phyloP scores from a whole-genome alignment of 2,329 filamentous ascomycete genomes.

The Myriangium duriaei region DNA sequence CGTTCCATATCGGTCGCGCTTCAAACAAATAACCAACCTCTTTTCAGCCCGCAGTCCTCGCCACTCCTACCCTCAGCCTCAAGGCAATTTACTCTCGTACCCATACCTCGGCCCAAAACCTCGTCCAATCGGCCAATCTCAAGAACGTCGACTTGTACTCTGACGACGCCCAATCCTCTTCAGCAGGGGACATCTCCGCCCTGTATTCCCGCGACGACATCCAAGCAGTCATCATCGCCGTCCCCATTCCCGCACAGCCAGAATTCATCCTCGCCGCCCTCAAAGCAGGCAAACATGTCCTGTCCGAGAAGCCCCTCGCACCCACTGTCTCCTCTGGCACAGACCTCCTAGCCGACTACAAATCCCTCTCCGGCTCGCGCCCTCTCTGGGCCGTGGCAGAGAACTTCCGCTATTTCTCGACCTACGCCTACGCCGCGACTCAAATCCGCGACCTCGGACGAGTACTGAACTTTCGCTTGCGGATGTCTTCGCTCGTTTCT shows the following conservation, averaged over 20 bases:
- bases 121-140: constrained; percentile 26
- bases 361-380: neutral
- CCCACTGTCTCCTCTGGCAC: constrained; percentile 42
- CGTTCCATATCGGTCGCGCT: constrained; percentile 17
- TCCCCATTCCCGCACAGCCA: constrained; percentile 29
- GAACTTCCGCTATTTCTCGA: constrained; percentile 55
- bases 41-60: constrained; percentile 45
- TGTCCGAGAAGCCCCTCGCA: constrained; percentile 42
- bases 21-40: constrained; percentile 3
- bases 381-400: constrained; percentile 52
- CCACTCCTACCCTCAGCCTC: constrained; percentile 37
- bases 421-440: constrained; percentile 39
- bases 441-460: constrained; percentile 41
- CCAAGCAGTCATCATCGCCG: constrained; percentile 40
- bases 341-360: constrained; percentile 32
- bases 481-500: constrained; percentile 33
- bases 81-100: constrained; percentile 57
- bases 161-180: constrained; percentile 39
- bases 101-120: constrained; percentile 41
- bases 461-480: constrained; percentile 41
- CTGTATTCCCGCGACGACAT: constrained; percentile 31
- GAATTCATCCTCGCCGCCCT: constrained; percentile 40
- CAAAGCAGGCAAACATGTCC: constrained; percentile 40
- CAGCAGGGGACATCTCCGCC: constrained; percentile 31
- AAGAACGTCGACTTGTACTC: constrained; percentile 43